phyloP scores from a whole-genome alignment of 2,329 filamentous ascomycete genomes.

The Aspergillus novofumigatus region DNA sequence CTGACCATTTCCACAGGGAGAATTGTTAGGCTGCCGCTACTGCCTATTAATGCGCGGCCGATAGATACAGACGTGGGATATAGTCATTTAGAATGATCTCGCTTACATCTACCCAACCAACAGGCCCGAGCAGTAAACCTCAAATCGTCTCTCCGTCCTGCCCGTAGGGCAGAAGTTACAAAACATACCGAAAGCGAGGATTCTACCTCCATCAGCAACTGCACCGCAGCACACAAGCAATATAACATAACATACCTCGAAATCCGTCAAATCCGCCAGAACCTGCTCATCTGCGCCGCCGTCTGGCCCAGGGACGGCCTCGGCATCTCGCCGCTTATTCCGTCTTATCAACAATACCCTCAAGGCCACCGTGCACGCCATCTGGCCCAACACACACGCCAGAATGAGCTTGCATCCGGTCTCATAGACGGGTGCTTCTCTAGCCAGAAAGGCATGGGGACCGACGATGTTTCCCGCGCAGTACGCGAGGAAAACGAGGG shows the following conservation, averaged over 20 bases:
- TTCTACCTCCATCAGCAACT: conserved; percentile 8
- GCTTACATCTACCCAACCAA: no score
- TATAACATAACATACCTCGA: conserved; percentile 16
- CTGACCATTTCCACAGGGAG: no score
- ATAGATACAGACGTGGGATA: no score
- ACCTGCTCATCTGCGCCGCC: conserved; percentile 4
- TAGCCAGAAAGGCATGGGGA: conserved; percentile 42
- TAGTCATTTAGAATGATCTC: no score
- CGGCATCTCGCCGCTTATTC: conserved; percentile 18
- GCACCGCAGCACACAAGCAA: not conserved
- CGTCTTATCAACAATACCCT: conserved; percentile 14
- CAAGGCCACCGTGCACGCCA: conserved; percentile 15
- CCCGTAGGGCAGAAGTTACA: no score
- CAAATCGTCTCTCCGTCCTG: no score
- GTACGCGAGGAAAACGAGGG: conserved; percentile 44
- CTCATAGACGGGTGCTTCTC: conserved; percentile 44
- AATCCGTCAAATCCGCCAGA: conserved; percentile 25
- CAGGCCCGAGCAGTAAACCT: no score
- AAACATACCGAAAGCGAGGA: conserved; percentile 2
- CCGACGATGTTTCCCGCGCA: conserved; percentile 45
- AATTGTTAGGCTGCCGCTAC: no score
- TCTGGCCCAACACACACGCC: conserved; percentile 24
- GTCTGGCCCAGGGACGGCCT: not conserved
- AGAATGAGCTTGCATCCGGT: conserved; percentile 52
- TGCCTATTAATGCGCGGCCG: no score